Evolutionary conservation across 1,139 yeast species (phyloP).

Genomic region (Scheffersomyces quercinus): DNA sequence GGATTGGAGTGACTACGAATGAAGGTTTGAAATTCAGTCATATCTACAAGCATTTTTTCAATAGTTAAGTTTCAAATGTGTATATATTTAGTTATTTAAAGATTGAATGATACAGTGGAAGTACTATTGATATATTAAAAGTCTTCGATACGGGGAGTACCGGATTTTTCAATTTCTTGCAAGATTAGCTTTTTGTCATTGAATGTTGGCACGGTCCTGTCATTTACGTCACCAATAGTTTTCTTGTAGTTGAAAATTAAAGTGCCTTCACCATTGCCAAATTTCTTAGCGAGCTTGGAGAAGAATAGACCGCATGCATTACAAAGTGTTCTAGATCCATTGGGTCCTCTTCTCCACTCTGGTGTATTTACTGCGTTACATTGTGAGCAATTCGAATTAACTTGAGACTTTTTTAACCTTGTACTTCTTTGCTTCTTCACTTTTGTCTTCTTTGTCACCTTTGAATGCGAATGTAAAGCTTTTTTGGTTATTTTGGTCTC

Average conservation of each 20-base stretch:
- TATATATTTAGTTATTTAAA: no score
- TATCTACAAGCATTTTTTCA: conserved; percentile 1
- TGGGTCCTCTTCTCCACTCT: conserved; percentile 32
- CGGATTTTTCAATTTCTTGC: no score
- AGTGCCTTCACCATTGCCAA: conserved; percentile 18
- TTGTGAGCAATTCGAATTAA: conserved; percentile 16
- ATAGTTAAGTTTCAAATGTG: neutral
- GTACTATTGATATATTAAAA: no score
- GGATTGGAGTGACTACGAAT: conserved; percentile 38
- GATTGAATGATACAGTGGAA: no score
- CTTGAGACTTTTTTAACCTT: no score
- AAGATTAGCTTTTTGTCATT: conserved; percentile 7
- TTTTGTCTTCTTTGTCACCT: no score
- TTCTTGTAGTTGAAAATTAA: conserved; percentile 10
- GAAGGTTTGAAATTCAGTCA: neutral
- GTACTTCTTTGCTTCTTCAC: no score
- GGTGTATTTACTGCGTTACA: conserved; percentile 26
- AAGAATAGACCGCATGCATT: conserved; percentile 31
- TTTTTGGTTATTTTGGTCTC: no score
- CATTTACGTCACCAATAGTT: conserved; percentile 3
- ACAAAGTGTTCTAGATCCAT: conserved; percentile 25
- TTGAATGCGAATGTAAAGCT: no score
- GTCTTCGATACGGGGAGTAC: no score
- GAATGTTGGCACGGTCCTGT: conserved; percentile 15
- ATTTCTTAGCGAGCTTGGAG: conserved; percentile 23